Evolutionary conservation across 805 yeast genomes (phyloP), one percentile per base, ranked within the genome.

Genomic region (Candida nemodendra): DNA sequence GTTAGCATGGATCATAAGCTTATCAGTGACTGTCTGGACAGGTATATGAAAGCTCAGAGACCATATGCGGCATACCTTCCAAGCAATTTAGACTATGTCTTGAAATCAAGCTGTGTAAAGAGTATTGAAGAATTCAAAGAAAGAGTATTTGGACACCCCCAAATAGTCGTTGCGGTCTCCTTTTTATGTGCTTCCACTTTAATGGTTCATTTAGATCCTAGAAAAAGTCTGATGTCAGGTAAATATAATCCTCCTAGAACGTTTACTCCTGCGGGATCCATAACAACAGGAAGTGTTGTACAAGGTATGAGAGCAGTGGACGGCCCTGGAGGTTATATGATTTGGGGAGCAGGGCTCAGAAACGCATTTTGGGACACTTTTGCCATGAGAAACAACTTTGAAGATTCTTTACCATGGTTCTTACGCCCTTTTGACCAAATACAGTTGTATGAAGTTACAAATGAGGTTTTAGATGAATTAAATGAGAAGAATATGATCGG

Each of bases 251-350:
- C 98, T 27, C 84, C 96, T 8, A 78, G 98, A 69, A 86, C 96
- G 1, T 89, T 73, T 68, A 90, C 98, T 2, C 95, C 96, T 29
- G 86, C 87, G 56, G 98, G 98, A 51, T 84, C 91, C 22, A 97
- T 90, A 43, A 98, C 98, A 56, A 81, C 91, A 59, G 98, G 98
- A 47, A 97, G 98, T 53, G 86, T 83, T 84, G 90, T 88, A 72
- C 89, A 90, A 97, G 90, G 97, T 69, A 89, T 90, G 52, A 91
- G 91, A 64, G 87, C 97, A 21, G 89, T 90, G 89, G 91, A 87
- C 50, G 86, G 96, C 16, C 98, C 98, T 32, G 98, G 98, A 66
- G 98, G 98, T 21, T 90, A 90, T 65, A 97, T 90, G 68, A 74
- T 90, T 11, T 21, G 24, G 24, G 24, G 24, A 50, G 89, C 88